These are phyloP conservation scores for Protomyces arabidopsidicola DNA, from an alignment of 1,139 yeast genomes.

Conservation along the genomic window DNA sequence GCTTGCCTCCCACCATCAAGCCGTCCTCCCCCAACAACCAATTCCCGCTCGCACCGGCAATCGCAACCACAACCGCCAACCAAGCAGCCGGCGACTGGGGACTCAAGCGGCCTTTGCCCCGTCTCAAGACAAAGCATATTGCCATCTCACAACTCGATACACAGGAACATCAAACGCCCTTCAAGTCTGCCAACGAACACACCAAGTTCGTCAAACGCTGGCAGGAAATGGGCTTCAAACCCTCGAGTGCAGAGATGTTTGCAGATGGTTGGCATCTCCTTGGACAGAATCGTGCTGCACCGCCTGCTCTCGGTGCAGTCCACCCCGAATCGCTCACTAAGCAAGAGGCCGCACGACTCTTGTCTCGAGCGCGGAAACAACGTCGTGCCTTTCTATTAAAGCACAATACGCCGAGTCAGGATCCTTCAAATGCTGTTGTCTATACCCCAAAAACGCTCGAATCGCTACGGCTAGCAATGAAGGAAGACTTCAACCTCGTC, in stretches of 20 bases:
- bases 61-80: slow-evolving; percentile 11
- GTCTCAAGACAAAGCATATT: slow-evolving; percentile 18
- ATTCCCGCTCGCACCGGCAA: slow-evolving; percentile 14
- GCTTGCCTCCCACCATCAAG: slow-evolving; percentile 13
- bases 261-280: background rate
- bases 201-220: slow-evolving; percentile 13
- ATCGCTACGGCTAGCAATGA: background rate
- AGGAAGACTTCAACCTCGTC: background rate
- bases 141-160: slow-evolving; percentile 18
- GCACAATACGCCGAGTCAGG: background rate
- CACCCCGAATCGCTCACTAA: background rate
- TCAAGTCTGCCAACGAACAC: slow-evolving; percentile 8
- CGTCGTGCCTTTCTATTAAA: background rate
- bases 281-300: background rate
- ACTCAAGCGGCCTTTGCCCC: slow-evolving; percentile 23
- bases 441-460: background rate
- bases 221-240: slow-evolving; percentile 23
- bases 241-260: background rate
- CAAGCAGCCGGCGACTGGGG: slow-evolving; percentile 29
- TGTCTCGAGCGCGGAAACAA: background rate
- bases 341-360: background rate
- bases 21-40: background rate
- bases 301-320: background rate
- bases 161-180: slow-evolving; percentile 24
- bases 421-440: background rate